Conservation (phyloP, 1,284 basidiomycete genomes). For the Sphaerobolus stellatus region DNA sequence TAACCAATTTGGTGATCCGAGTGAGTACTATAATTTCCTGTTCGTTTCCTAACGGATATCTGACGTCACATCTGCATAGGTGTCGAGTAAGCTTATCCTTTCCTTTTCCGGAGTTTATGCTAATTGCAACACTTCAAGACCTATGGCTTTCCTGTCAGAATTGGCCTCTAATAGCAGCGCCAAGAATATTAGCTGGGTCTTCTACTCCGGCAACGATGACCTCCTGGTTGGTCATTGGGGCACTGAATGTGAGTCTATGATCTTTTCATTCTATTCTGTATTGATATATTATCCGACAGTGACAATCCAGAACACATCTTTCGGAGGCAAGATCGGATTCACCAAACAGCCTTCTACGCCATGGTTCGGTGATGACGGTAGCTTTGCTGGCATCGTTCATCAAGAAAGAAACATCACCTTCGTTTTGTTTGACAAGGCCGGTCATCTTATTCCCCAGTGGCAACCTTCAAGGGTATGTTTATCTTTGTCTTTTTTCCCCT, state of each 20-base stretch:
- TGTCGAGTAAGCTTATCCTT: background rate
- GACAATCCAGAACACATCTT: slow-evolving; percentile 28
- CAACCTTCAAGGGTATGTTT: slow-evolving; percentile 41
- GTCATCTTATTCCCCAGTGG: slow-evolving; percentile 29
- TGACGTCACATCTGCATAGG: background rate
- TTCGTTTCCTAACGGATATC: background rate
- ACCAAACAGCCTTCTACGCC: slow-evolving; percentile 16
- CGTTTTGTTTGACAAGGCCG: slow-evolving; percentile 28
- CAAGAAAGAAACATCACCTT: slow-evolving; percentile 34
- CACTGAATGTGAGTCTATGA: slow-evolving; percentile 14
- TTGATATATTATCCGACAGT: slow-evolving; percentile 1
- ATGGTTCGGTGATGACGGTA: slow-evolving; percentile 28
- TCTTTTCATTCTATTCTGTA: background rate
- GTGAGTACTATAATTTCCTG: slow-evolving; percentile 40
- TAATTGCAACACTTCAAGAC: background rate
- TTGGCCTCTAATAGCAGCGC: slow-evolving; percentile 6
- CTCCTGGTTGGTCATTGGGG: slow-evolving; percentile 9
- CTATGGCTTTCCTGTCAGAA: slow-evolving; percentile 9
- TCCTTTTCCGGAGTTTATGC: background rate
- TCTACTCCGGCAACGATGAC: slow-evolving; percentile 8
- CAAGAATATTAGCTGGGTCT: background rate
- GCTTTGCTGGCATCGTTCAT: slow-evolving; percentile 29
- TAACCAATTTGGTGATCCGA: slow-evolving; percentile 43
- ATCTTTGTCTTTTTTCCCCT: too few relatives aligned
- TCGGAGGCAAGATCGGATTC: slow-evolving; percentile 19